Base-by-base conservation (phyloP, 2,329 filamentous ascomycete genomes). In the Stromatinia cepivora region DNA sequence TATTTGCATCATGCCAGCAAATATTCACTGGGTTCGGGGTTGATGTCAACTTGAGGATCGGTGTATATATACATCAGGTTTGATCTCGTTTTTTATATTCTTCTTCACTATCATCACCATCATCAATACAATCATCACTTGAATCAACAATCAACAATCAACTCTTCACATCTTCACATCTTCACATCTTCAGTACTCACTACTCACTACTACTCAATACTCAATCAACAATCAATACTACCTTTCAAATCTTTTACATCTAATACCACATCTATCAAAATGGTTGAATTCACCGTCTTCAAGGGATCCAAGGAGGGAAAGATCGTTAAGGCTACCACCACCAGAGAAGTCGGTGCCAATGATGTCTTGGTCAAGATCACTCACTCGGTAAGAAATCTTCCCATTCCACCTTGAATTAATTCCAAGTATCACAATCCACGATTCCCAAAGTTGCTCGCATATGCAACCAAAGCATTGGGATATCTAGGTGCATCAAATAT, bases 361-460 rank as follows among this genome's bases (percentile, higher is more conserved):
- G 81, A 90, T 70, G 88, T 91, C 65, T 82, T 88, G 39, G 77
- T 92, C 76, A 84, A 83, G 68, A 81, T 91, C 71, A 91, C 88
- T 22, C 87, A 88, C 70, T 89, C 88, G 2, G 61, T 63, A 63
- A 52, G 46, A 52, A 22, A 36, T 17, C 39, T 34, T 28, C 31
- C 20, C 11, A 48, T 36, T 15, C 7, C 11, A 50, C 25, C 45
- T 50, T 6, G 1, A 50, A 11, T 22, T 20, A 36, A 36, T 25
- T 50, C 28, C 31, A 63, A 50, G 25, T 17, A 22, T 28, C 8
- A 34, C 42, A 25, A 48, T 56, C 31, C 53, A 56, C 31, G 4
- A 62, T 62, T 28, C 46, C 28, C 45, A 62, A 62, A 34, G 28
- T 34, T 48, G 42, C 42, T 61, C 39, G 42, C 58, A 61, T 31